These are phyloP conservation scores for Candida stauntonica DNA, from an alignment of 805 yeast genomes.

Conservation along the genomic window DNA sequence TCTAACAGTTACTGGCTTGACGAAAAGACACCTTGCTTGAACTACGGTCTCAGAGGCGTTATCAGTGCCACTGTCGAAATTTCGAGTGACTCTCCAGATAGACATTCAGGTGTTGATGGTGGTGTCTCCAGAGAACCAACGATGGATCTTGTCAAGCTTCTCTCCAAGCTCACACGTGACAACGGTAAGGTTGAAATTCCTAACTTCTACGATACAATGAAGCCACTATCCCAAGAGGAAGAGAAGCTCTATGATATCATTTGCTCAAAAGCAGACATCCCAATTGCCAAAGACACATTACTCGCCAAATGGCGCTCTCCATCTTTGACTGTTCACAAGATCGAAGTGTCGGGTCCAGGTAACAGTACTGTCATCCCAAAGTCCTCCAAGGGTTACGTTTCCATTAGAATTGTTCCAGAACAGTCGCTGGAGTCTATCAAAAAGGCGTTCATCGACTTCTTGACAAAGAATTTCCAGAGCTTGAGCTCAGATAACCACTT, in stretches of 20 bases:
- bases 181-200: conserved; percentile 59
- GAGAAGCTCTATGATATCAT: conserved; percentile 58
- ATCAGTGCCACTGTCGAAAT: conserved; percentile 73
- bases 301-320: conserved; percentile 88
- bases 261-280: conserved; percentile 31
- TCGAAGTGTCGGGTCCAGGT: conserved; percentile 85
- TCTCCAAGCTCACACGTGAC: conserved; percentile 58
- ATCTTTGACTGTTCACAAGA: conserved; percentile 78
- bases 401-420: conserved; percentile 85
- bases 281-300: conserved; percentile 42
- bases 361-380: conserved; percentile 89
- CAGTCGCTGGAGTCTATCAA: conserved; percentile 67
- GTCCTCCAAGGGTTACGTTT: conserved; percentile 67
- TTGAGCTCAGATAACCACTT: conserved; percentile 61
- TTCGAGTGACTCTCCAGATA: conserved; percentile 71
- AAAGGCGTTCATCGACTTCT: conserved; percentile 39
- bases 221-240: conserved; percentile 55
- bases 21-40: conserved; percentile 82
- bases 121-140: conserved; percentile 89
- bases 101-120: conserved; percentile 97
- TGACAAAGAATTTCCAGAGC: conserved; percentile 43
- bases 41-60: conserved; percentile 92
- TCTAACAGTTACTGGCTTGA: conserved; percentile 95
- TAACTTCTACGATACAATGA: conserved; percentile 64
- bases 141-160: conserved; percentile 70